phyloP scores from a whole-genome alignment of 1,139 yeast genomes.

The Saccharomyces hybrid region DNA sequence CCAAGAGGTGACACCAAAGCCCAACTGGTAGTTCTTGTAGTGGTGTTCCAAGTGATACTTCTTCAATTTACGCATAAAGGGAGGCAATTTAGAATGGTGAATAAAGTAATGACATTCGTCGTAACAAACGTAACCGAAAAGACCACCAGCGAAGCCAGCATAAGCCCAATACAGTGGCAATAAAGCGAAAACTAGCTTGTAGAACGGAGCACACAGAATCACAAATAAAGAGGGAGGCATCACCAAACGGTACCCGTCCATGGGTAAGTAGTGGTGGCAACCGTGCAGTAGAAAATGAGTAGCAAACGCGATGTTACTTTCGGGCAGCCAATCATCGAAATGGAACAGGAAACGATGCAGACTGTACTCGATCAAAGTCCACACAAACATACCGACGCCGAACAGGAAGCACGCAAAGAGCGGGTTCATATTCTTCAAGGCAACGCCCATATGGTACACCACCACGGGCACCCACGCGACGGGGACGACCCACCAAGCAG shows the following conservation, averaged over 20 bases:
- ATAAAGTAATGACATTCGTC: conserved; percentile 85
- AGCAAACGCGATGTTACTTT: conserved; percentile 63
- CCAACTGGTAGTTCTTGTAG: conserved; percentile 90
- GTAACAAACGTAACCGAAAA: conserved; percentile 83
- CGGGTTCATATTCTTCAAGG: conserved; percentile 34
- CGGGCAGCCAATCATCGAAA: conserved; percentile 78
- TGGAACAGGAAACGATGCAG: conserved; percentile 92
- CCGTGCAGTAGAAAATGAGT: conserved; percentile 90
- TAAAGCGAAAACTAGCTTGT: conserved; percentile 48
- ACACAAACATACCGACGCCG: conserved; percentile 64
- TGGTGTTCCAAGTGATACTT: conserved; percentile 94
- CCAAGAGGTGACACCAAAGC: conserved; percentile 88
- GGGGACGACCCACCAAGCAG: conserved; percentile 85
- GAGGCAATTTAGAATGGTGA: conserved; percentile 80
- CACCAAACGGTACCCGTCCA: conserved; percentile 88
- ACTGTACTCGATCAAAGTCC: conserved; percentile 87
- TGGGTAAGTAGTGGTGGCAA: conserved; percentile 92
- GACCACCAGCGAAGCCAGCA: conserved; percentile 85
- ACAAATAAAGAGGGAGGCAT: conserved; percentile 87
- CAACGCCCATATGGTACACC: conserved; percentile 40
- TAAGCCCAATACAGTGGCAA: conserved; percentile 56
- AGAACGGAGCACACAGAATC: conserved; percentile 51
- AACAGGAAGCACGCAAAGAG: conserved; percentile 37
- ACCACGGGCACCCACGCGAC: conserved; percentile 79
- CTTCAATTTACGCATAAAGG: conserved; percentile 66